Base-by-base conservation (phyloP, 169 alveolate species). In the Plasmodium knowlesi region DNA sequence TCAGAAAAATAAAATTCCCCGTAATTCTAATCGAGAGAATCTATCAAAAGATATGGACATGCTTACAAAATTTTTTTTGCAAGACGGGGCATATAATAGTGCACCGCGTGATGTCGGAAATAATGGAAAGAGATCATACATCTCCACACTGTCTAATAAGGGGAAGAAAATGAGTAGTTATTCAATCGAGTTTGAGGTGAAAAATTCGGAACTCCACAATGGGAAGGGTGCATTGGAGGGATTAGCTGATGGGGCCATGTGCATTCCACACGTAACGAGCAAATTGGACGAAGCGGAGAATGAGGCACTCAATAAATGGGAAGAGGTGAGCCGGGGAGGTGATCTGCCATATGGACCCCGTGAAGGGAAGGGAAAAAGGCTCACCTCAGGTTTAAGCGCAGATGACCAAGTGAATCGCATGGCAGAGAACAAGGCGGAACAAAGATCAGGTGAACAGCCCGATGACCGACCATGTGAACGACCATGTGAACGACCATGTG, bases 21-120 rank as follows among this genome's bases (percentile, higher is more conserved):
- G 19, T 1, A 71, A 41, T 12, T 19, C 30, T 4, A 71, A 25
- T 25, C 30, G 54, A 32, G 83, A 83, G 14, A 41, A 30, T 25
- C 32, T 83, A n/a, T 80, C 72, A 83, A 39, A 83, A 83, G 82
- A 83, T 83, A 54, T 83, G 50, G 83, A 83, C 50, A 83, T 28
- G 5, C 76, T 83, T 71, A 28, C 74, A 3, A 37, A 32, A 3
- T 71, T 39, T 39, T 54, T 41, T 82, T 54, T 28, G 43, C 74
- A 82, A 54, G 71, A 54, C 41, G 25, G 32, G 25, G 79, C 61
- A 82, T 82, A 30, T 82, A 82, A 54, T 32, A 53, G 28, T 79
- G 84, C 57, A 53, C 89, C 74, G 10, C 41, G 10, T 50, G 19
- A 46, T 43, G 25, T 30, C 34, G 57, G 57, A 6, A 16, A 80